Evolutionary conservation across 352 stramenopile species (phyloP), one percentile per base, ranked within the genome.

Genomic region (Globisporangium parvum): DNA sequence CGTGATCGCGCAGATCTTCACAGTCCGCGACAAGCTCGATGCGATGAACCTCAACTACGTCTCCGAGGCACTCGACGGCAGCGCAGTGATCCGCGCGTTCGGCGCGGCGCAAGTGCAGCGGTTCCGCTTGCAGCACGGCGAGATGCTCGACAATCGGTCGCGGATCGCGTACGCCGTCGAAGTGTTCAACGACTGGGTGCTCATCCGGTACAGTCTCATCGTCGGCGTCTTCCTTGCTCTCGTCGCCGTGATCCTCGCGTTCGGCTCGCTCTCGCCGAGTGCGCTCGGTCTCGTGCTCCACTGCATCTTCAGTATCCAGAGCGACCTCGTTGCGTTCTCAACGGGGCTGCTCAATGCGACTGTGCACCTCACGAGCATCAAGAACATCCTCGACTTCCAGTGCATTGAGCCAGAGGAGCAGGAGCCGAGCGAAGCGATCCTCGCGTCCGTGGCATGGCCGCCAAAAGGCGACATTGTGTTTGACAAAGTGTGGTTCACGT

Each of bases 361-460:
- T n/a, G 63, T 71, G 4, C 59, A 72, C 41, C 54, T 77, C 56
- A 67, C 67, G 14, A 72, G 63, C 18, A 66, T 77, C n/a, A 61
- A 55, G 23, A 71, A 72, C 50, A 46, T 77, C 2, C 52, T 68
- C 8, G 66, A 77, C n/a, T 62, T 93, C 3, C 84, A 81, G 49
- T 87, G 89, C 47, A 79, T 84, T 39, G 65, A 85, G 9, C 55
- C 59, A 6, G 70, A 78, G 55, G 59, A 78, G 18, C 45, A 47
- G 11, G 49, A 33, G 11, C 24, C 59, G 12, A 49, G 31, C 5
- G 65, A 67, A 6, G 48, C 31, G 1, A 17, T 33, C 48, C 59
- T n/a, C 51, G 48, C 18, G 23, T 14, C 58, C 53, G 45, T 98
- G 90, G 90, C 53, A 21, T 78, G 67, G 67, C 67, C 70, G 39